Base-by-base conservation (phyloP, 106 monocot genomes). In the Allium sativum region DNA sequence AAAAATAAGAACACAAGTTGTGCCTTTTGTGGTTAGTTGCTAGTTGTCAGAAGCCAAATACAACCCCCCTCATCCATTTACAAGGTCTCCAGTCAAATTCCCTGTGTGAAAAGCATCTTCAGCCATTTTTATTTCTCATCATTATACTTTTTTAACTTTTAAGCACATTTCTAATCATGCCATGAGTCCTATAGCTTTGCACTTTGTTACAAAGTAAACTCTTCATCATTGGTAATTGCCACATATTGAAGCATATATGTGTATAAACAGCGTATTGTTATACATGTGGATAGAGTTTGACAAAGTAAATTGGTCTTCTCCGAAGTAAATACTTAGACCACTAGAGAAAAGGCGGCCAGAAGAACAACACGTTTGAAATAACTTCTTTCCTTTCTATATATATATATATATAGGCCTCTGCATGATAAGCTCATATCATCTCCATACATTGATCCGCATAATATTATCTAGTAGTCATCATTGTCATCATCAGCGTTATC, bases 341-440 rank as follows among this genome's bases (percentile, higher is more conserved):
- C 7, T 16, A 55, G 12, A 55, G n/a, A 55, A 16, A n/a, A 18
- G 16, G 54, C 54, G 54, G 54, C 54, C n/a, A 20, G 10, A 12
- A 58, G 22, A 31, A 31, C 31, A 10, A 16, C 58, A 58, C 58
- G 58, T 58, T 58, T 58, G 22, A 58, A 58, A 31, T 31, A 3
- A 31, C 31, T 31, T 31, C 31, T 5, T 58, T 58, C 40, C 58
- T 40, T 2, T 58, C 58, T 58, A 58, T 58, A 58, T 58, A 58
- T 58, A 58, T 58, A 21, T 58, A 58, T 58, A 58, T 58, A 58
- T 58, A 58, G 10, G 10, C 31, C 12, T 58, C 7, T 10, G 22
- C 21, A 11, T 22, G 31, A 3, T 14, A 40, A 40, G 12, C 40
- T 12, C 21, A 13, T 40, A 14, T 40, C 21, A 31, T 31, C n/a